Percentiles rank a stretch among this genome's conserved stretches.
These are phyloP conservation scores for Penicillium subrubescens DNA, from an alignment of 495 filamentous ascomycete genomes.

Conservation along the genomic window DNA sequence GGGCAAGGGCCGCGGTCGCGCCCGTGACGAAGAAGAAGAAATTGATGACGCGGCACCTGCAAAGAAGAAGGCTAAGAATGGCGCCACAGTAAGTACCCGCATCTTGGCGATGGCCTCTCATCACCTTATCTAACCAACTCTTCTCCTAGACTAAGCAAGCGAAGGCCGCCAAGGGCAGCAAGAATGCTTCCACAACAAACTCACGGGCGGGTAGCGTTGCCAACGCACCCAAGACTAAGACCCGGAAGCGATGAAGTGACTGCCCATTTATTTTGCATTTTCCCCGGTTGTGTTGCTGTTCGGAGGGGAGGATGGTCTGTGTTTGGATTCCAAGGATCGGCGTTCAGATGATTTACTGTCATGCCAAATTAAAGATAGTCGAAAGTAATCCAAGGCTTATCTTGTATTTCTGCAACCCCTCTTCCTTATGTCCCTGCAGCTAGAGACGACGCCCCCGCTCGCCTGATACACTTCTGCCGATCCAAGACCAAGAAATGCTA, in stretches of 20 bases:
- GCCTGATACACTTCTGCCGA: conserved; percentile 23
- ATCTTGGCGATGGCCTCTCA: conserved; percentile 4
- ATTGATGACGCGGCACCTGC: conserved; percentile 80
- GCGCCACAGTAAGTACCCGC: conserved; percentile 60
- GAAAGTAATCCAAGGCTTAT: conserved; percentile 29
- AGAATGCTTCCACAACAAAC: conserved; percentile 50
- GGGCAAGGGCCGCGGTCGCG: conserved; percentile 72
- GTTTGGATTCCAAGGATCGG: conserved; percentile 18
- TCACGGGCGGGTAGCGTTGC: conserved; percentile 62
- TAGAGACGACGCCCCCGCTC: conserved; percentile 4
- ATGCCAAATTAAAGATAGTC: conserved; percentile 26
- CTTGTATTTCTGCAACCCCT: conserved; percentile 11
- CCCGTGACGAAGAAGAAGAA: conserved; percentile 70
- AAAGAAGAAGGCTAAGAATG: conserved; percentile 91
- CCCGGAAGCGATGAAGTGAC: conserved; percentile 48
- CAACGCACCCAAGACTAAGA: conserved; percentile 49
- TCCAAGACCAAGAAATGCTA: conserved; percentile 16
- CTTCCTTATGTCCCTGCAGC: conserved; percentile 5
- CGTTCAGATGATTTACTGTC: conserved; percentile 29
- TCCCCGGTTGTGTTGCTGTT: conserved; percentile 11
- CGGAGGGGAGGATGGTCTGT: conserved; percentile 3
- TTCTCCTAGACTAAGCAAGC: conserved; percentile 58
- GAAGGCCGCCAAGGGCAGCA: conserved; percentile 60
- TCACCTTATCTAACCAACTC: conserved; percentile 17
- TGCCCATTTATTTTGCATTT: conserved; percentile 17